Base-by-base conservation (phyloP, 1,139 yeast genomes). In the Meyerozyma elateridarum region DNA sequence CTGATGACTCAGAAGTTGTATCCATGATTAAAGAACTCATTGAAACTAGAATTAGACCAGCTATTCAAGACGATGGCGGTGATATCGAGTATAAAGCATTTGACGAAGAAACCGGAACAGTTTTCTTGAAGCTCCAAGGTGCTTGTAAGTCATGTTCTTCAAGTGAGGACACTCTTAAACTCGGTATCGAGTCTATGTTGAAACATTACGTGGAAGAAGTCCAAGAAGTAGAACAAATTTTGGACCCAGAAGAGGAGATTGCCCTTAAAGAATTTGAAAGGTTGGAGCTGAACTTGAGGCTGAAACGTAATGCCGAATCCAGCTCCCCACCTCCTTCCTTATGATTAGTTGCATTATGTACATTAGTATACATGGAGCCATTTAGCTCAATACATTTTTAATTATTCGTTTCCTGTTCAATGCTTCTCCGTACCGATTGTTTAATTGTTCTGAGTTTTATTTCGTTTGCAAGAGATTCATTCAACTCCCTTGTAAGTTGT, bases 1-100 rank as follows among this genome's bases (percentile, higher is more conserved):
- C 79, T 8, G 91, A 83, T 40, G 79, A 77, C 36, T 42, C 38
- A 21, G 93, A 83, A 54, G 76, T 89, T 2, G 88, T 91, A 32
- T 75, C 84, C 9, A 83, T 91, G 85, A 88, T 91, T 49, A 88
- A 89, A 49, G 99, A 91, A 56, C 70, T 91, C 33, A 83, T 91
- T 36, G 89, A 85, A 49, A 91, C 99, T 4, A 76, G 97, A 48
- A 89, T 91, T 39, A 76, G 96, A 47, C 98, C 99, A 1, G 97
- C 97, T 0, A 81, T 83, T 40, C 84, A 79, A 54, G 93, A 83
- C 42, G 93, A 83, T 51, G 93, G 93, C 33, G 93, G 93, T 8
- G 93, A 83, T 51, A 78, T 83, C 39, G 85, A 81, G 45, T 83
- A 79, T 56, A 80, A 81, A 13, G 70, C 65, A 3, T 82, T 80